Evolutionary conservation across 1,139 yeast genomes (phyloP).

Genomic region (Ogataea hybrid): DNA sequence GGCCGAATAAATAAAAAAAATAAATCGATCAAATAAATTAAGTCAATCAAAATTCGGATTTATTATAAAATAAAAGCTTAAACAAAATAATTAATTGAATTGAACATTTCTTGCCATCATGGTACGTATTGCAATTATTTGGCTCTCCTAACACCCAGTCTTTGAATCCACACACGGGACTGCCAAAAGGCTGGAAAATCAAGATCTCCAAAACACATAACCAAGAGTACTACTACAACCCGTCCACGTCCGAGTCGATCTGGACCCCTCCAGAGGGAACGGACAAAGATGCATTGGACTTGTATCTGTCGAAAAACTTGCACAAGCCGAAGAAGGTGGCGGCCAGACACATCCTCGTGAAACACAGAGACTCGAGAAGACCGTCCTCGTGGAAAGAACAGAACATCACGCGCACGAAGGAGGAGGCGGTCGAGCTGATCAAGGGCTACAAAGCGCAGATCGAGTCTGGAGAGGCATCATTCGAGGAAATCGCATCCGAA

Average conservation of each 20-base stretch:
- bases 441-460: slow-evolving; percentile 60
- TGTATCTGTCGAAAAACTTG: slow-evolving; percentile 46
- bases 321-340: slow-evolving; percentile 60
- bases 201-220: slow-evolving; percentile 77
- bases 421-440: slow-evolving; percentile 73
- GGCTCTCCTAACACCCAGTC: slow-evolving; percentile 1
- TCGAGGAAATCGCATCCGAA: slow-evolving; percentile 71
- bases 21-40: too few species aligned
- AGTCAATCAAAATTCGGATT: too few species aligned
- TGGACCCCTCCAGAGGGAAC: slow-evolving; percentile 95
- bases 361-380: slow-evolving; percentile 79
- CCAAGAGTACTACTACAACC: slow-evolving; percentile 78
- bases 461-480: slow-evolving; percentile 63
- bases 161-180: slow-evolving; percentile 48
- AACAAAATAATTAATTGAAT: too few species aligned
- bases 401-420: slow-evolving; percentile 72
- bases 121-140: neutral
- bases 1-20: neutral
- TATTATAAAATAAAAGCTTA: too few species aligned
- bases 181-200: slow-evolving; percentile 85
- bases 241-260: slow-evolving; percentile 66
- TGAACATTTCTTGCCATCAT: neutral
- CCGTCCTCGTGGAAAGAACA: slow-evolving; percentile 87
- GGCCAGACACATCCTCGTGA: slow-evolving; percentile 72
- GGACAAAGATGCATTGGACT: slow-evolving; percentile 56